Base-by-base conservation (phyloP, 306 rosid genomes). In the Senna siamea region DNA sequence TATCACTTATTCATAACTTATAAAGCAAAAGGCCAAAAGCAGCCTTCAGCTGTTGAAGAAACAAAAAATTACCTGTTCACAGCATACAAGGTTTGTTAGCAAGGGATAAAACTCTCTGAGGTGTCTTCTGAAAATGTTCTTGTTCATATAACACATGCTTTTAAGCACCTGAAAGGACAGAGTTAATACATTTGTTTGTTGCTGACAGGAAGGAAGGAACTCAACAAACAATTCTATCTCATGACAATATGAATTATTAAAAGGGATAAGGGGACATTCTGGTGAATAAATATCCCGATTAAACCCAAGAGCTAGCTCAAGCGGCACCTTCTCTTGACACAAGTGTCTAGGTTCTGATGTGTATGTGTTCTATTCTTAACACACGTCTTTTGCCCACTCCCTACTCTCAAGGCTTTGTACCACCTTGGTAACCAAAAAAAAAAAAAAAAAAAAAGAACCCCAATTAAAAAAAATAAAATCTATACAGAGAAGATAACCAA, bases 1-100 rank as follows among this genome's bases (percentile, higher is more conserved):
- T 38, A 15, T 54, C 34, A 78, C 18, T 40, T 53, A 64, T 28
- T 50, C 61, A 72, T 54, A 68, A 56, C 44, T 48, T 71, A 43
- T 44, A 18, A 60, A 59, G 35, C 51, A 83, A 51, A 55, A 20
- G 2, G 60, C 15, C 35, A 55, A 11, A 72, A 53, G 48, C 40
- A 76, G 19, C 58, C 63, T 46, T n/a, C 5, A 44, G 50, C 15
- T 13, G 60, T 52, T 62, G 69, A 4, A 14, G 52, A 78, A 50
- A 75, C 70, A 78, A 67, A 59, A 77, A 78, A 76, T 70, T 81
- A 94, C 99, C 96, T 94, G 99, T 74, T 94, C 97, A 28, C 97
- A 94, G 85, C 97, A 92, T 52, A 94, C 90, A 58, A 94, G 97
- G 73, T 85, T 90, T 18, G 96, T 92, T 68, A 94, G 96, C 90